Conservation (phyloP, 179 eudicot genomes). For the Camellia oleifera region DNA sequence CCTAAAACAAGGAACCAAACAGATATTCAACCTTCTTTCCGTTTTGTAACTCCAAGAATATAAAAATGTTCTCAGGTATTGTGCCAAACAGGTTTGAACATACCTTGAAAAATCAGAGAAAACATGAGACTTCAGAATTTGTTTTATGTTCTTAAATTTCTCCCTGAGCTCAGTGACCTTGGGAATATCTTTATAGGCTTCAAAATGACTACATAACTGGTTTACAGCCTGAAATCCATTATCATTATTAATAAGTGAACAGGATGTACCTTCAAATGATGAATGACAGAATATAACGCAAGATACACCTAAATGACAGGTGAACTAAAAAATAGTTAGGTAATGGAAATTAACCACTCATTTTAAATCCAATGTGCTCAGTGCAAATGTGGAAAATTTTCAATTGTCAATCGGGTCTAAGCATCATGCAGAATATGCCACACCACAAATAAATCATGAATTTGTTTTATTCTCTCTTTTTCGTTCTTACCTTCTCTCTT, state of each 20-base stretch:
- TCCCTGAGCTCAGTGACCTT: conserved; percentile 95
- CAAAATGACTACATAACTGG: conserved; percentile 97
- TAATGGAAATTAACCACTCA: too few species aligned
- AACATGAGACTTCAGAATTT: conserved; percentile 94
- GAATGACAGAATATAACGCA: not conserved
- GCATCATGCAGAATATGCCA: not conserved
- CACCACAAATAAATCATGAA: not conserved
- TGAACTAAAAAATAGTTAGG: not conserved
- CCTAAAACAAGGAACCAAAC: conserved; percentile 1
- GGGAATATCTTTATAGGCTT: conserved; percentile 91
- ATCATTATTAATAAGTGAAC: conserved; percentile 1
- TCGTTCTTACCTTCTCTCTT: too few species aligned
- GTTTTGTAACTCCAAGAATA: not conserved
- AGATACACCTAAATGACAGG: not conserved
- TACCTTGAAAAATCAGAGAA: conserved; percentile 98
- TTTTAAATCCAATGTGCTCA: too few species aligned
- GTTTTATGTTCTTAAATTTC: conserved; percentile 88
- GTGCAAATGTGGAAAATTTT: not conserved
- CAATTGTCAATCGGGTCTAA: not conserved
- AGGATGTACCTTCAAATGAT: not conserved
- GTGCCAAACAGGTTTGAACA: conserved; percentile 8
- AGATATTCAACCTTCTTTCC: not conserved
- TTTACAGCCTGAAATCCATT: conserved; percentile 78
- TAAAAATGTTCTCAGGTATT: not conserved
- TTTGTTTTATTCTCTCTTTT: not conserved